Base-by-base conservation (phyloP, 176 grass and related monocot species). In the Paspalum notatum region DNA sequence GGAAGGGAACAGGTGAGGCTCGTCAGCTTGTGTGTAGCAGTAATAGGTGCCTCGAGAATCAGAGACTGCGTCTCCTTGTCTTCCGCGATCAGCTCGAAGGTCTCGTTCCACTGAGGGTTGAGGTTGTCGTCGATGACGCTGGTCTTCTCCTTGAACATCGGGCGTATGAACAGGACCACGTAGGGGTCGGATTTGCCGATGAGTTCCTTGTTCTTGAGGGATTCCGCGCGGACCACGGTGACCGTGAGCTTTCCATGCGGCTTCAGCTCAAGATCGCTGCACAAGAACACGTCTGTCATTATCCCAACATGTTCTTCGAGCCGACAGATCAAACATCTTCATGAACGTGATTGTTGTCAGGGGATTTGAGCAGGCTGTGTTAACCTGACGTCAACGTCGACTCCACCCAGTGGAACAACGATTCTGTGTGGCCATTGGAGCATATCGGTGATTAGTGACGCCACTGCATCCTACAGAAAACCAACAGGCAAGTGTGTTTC, bases 181-280 rank as follows among this genome's bases (percentile, higher is more conserved):
- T 99, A 99, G 8, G 96, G 96, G 68, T 99, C 96, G 21, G 92
- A 99, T 87, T 99, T 99, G 67, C 96, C 96, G 79, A 99, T 87
- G 77, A 99, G 63, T 48, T 95, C 96, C 92, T 87, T 93, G 82
- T 99, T 99, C 88, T 93, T 95, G 45, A 99, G 82, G n/a, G 76
- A 71, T 20, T 91, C 91, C 46, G 90, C 96, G 44, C 88, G 84
- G 21, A 93, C 71, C 64, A 99, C 85, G 0, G 86, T 93, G 65
- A 99, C 84, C 7, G 84, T 92, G 12, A 99, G 79, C 73, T 70
- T 99, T 59, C 96, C 96, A 2, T 95, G 90, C 56, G 96, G 96
- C 84, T 86, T 93, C 81, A 99, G 92, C 87, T 99, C 96, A 77
- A 99, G 83, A 47, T 99, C 96, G 64, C 96, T 99, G 84, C 78